Conservation (phyloP, 2,329 filamentous ascomycete genomes). For the Fusarium succisae region DNA sequence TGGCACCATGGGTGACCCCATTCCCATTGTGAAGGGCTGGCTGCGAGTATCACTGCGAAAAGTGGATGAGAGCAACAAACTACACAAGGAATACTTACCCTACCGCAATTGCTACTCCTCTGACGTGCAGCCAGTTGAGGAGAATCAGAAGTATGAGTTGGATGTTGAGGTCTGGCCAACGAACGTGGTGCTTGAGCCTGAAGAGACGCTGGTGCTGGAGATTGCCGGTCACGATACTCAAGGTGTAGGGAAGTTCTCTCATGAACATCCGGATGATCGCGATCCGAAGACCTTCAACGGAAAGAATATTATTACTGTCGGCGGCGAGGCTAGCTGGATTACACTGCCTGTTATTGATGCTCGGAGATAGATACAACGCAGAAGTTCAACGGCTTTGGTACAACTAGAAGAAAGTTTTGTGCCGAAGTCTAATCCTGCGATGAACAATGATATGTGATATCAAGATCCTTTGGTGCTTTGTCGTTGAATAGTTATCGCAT, state of each 20-base stretch:
- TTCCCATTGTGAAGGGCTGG: conserved; percentile 72
- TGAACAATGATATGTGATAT: accelerated
- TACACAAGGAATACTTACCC: conserved; percentile 64
- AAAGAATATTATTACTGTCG: background rate
- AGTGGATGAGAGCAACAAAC: conserved; percentile 51
- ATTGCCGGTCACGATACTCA: conserved; percentile 66
- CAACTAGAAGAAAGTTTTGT: accelerated
- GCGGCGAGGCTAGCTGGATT: background rate
- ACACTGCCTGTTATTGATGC: background rate
- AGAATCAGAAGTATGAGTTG: conserved; percentile 64
- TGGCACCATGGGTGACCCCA: conserved; percentile 69
- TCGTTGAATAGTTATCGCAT: too few species aligned
- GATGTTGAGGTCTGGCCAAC: conserved; percentile 73
- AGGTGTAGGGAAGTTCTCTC: conserved; percentile 65
- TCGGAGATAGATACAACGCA: accelerated
- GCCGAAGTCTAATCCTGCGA: background rate
- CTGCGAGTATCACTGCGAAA: conserved; percentile 66
- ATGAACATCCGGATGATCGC: conserved; percentile 58
- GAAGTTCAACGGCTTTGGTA: accelerated
- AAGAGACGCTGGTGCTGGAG: conserved; percentile 64
- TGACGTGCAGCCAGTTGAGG: conserved; percentile 63
- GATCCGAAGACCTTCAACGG: background rate
- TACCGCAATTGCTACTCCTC: conserved; percentile 64
- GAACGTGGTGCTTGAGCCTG: conserved; percentile 60
- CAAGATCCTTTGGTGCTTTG: too few species aligned